A percentile compares a stretch with the other conserved stretches of the same genome.
Conservation (phyloP, 331 rosid species). For the Spiraea crenata region DNA sequence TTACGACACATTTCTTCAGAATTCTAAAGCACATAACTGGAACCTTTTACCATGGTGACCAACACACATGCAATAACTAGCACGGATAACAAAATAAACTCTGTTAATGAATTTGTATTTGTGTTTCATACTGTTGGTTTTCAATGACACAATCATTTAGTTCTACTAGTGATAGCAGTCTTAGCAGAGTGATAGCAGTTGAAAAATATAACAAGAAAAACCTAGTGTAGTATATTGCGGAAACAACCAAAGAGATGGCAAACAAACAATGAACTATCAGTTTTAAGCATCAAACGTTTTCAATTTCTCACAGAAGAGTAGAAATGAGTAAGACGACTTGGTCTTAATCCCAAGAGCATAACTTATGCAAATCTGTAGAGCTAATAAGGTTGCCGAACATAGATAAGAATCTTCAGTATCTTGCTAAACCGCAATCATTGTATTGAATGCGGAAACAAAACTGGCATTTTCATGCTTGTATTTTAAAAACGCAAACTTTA, state of each 20-base stretch:
- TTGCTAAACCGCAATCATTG: background rate
- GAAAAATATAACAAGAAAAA: background rate
- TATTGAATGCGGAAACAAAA: background rate
- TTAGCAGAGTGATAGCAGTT: background rate
- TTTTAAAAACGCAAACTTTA: background rate
- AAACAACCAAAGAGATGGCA: background rate
- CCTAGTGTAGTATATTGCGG: background rate
- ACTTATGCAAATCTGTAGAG: background rate
- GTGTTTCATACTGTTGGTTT: background rate
- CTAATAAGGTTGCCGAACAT: background rate
- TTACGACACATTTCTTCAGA: background rate
- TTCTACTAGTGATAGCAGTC: background rate
- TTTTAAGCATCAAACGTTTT: background rate
- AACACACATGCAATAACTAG: background rate
- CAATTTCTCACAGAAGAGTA: too few relatives aligned
- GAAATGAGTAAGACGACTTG: background rate
- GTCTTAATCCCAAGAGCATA: background rate
- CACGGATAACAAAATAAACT: background rate
- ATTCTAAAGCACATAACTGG: background rate
- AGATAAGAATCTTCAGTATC: background rate
- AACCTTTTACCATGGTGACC: background rate
- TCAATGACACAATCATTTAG: too few relatives aligned
- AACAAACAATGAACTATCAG: background rate
- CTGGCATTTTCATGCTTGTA: background rate
- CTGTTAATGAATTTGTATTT: background rate